Evolutionary conservation across 2,329 filamentous ascomycete species (phyloP).

Genomic region (Penicillium sp.): DNA sequence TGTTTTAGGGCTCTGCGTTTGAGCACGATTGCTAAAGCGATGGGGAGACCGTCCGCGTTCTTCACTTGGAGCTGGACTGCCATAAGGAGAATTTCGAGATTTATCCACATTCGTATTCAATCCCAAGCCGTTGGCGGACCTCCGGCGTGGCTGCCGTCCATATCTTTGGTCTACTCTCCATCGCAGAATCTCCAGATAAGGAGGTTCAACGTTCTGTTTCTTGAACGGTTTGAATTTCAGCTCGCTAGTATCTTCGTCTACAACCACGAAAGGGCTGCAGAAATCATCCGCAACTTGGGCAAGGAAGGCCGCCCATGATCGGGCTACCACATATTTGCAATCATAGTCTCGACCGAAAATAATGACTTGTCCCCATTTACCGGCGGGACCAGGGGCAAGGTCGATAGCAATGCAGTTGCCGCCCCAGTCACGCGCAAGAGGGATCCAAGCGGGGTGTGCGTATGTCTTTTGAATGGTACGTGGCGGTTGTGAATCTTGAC

Average conservation of each 20-base stretch:
- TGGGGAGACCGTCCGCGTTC: constrained; percentile 48
- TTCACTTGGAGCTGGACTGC: constrained; percentile 43
- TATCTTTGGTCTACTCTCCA: constrained; percentile 97
- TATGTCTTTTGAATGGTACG: constrained; percentile 89
- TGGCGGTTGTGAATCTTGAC: constrained; percentile 83
- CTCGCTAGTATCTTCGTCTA: constrained; percentile 89
- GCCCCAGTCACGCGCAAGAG: constrained; percentile 93
- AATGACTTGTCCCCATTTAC: constrained; percentile 94
- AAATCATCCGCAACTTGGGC: constrained; percentile 87
- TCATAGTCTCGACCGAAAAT: constrained; percentile 97
- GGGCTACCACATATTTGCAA: constrained; percentile 93
- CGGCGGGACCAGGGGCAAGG: constrained; percentile 80
- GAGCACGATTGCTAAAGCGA: constrained; percentile 41
- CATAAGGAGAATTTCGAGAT: constrained; percentile 53
- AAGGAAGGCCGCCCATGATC: constrained; percentile 85
- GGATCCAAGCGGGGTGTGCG: constrained; percentile 92
- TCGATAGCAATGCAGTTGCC: constrained; percentile 96
- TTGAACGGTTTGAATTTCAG: constrained; percentile 92
- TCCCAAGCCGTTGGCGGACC: constrained; percentile 46
- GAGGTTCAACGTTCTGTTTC: constrained; percentile 79
- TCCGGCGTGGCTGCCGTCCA: constrained; percentile 58
- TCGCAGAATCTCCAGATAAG: constrained; percentile 89
- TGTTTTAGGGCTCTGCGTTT: constrained; percentile 43
- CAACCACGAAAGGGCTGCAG: constrained; percentile 80
- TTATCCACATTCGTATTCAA: constrained; percentile 50